Conservation (phyloP, 805 yeast species). For the Blastobotrys chiropterorum region DNA sequence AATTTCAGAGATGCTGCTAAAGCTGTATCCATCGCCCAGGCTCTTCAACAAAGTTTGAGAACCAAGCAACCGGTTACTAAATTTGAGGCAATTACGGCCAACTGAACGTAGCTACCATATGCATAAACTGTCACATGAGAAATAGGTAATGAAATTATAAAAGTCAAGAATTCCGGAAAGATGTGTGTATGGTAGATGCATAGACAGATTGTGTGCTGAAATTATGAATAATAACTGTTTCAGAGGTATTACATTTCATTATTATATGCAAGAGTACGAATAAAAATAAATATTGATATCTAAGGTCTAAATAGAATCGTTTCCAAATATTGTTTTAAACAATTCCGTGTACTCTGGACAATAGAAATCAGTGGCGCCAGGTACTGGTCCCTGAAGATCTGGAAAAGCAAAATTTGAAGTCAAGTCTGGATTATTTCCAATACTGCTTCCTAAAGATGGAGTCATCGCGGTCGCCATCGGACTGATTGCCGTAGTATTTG, state of each 20-base stretch:
- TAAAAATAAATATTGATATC: background rate
- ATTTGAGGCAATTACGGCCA: background rate
- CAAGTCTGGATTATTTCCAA: background rate
- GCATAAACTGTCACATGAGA: too few species aligned
- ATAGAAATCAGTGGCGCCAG: background rate
- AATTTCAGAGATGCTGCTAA: conserved; percentile 20
- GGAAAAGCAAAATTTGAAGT: background rate
- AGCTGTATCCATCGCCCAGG: conserved; percentile 17
- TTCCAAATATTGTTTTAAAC: background rate
- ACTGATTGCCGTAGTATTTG: background rate
- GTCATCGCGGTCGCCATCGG: background rate
- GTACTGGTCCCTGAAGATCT: background rate
- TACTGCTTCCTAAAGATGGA: background rate
- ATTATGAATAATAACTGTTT: too few species aligned
- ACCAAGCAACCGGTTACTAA: background rate
- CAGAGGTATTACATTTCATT: too few species aligned
- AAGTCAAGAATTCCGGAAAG: too few species aligned
- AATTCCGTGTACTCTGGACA: background rate
- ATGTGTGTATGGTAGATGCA: too few species aligned
- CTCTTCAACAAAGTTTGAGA: conserved; percentile 12
- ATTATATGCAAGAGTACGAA: too few species aligned
- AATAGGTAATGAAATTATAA: too few species aligned
- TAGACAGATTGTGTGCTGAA: too few species aligned
- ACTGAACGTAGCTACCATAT: too few species aligned
- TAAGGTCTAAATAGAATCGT: background rate